Percentiles rank a stretch among this genome's conserved stretches.
Evolutionary conservation across 1,284 basidiomycete genomes (phyloP).

Genomic region (Mrakiaceae sp.): DNA sequence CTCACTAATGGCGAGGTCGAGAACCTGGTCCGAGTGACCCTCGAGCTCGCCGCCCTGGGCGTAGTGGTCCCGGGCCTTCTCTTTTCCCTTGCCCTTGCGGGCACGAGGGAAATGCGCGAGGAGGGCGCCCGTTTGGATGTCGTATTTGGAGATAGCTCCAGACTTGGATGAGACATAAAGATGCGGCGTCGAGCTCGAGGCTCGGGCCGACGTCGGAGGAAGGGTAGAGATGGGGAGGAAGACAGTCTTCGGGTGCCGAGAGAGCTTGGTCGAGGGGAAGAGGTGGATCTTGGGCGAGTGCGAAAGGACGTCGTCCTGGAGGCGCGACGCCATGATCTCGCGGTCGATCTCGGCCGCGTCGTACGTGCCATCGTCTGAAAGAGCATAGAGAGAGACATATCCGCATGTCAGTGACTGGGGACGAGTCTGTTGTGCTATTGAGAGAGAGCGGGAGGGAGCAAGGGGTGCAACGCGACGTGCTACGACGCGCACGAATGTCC

Average conservation of each 20-base stretch:
- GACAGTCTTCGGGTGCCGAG: neutral
- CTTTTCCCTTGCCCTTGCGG: constrained; percentile 49
- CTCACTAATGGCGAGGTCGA: constrained; percentile 67
- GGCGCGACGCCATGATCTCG: constrained; percentile 75
- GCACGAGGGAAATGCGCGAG: constrained; percentile 46
- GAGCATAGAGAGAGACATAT: neutral
- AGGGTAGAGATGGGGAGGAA: constrained; percentile 19
- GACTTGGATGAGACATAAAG: constrained; percentile 79
- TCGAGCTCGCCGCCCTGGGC: constrained; percentile 43
- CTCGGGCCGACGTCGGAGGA: constrained; percentile 55
- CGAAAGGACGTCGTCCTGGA: constrained; percentile 78
- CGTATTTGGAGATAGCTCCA: constrained; percentile 70
- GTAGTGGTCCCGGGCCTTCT: constrained; percentile 36
- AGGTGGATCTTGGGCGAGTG: constrained; percentile 75
- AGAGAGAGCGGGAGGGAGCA: constrained; percentile 4
- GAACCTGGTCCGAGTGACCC: constrained; percentile 80
- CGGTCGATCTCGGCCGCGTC: constrained; percentile 90
- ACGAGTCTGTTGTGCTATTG: neutral
- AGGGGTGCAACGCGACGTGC: neutral
- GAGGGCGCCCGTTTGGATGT: constrained; percentile 52
- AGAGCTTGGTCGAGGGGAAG: constrained; percentile 53
- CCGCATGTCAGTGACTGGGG: neutral
- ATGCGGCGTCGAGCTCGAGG: constrained; percentile 57
- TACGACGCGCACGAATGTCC: too few relatives aligned
- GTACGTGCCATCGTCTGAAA: constrained; percentile 55